Evolutionary conservation across 305 asterid genomes (phyloP).

Genomic region (Plantago coronopus): DNA sequence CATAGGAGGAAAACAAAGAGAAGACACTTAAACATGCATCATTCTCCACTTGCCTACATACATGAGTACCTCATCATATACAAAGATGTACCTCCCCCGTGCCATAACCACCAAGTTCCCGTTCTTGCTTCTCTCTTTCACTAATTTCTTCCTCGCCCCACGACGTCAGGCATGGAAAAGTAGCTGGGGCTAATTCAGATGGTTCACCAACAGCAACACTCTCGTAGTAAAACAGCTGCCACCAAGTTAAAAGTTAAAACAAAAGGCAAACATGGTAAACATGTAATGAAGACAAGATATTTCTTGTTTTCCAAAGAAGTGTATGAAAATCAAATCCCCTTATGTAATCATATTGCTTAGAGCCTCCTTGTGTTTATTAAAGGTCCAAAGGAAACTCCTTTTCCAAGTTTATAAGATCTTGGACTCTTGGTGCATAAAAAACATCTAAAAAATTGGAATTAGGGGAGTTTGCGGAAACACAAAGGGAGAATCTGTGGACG

Average conservation of each 20-base stretch:
- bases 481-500: neutral
- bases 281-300: conserved; percentile 6
- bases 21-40: conserved; percentile 14
- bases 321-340: neutral
- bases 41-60: conserved; percentile 19
- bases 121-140: conserved; percentile 89
- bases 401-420: neutral
- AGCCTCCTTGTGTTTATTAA: neutral
- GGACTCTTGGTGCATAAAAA: neutral
- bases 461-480: neutral
- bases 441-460: neutral
- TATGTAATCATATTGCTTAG: neutral
- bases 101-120: conserved; percentile 97
- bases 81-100: conserved; percentile 71
- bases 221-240: conserved; percentile 95
- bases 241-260: conserved; percentile 21
- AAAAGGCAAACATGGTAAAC: conserved; percentile 5
- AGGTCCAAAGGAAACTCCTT: neutral
- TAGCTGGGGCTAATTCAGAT: conserved; percentile 76
- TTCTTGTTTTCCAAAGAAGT: neutral
- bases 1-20: conserved; percentile 7
- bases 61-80: neutral
- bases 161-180: conserved; percentile 84
- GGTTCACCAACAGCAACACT: conserved; percentile 91
- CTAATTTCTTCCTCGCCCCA: conserved; percentile 99